Base-by-base conservation (phyloP, 1,284 basidiomycete species). In the Afroboletus lepidellus region DNA sequence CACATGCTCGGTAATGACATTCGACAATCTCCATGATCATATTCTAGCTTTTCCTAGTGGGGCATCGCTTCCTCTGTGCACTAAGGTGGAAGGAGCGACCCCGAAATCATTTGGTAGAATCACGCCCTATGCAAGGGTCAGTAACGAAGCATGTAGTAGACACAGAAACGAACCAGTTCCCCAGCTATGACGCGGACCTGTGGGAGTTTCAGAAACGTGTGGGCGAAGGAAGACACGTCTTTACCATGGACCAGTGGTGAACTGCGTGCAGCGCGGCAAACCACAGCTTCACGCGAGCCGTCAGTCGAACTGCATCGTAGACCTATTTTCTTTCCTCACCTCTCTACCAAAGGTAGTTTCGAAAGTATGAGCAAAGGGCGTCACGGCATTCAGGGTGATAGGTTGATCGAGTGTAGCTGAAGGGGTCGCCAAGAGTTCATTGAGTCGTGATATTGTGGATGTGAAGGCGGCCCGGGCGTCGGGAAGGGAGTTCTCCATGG, bases 231-330 rank as follows among this genome's bases (percentile, higher is more conserved):
- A 30, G 27, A 43, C 16, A 25, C 30, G 49, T 18, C 64, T 78
- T 60, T 64, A 89, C 86, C 86, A 90, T 90, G 16, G 87, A 88
- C 87, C 87, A 91, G 65, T 90, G 89, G 68, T 91, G 88, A 33
- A 92, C 85, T 41, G 90, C 90, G 65, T 93, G 90, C 25, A 93
- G 69, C 23, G 77, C 81, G n/a, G 81, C 80, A 66, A 93, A 93
- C 91, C 91, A 93, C n/a, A 93, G 69, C 87, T 92, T 43, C 27
- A 50, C 23, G 48, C 5, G 46, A 47, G 15, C 18, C 7, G n/a
- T 65, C 25, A 62, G 45, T 51, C 39, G 44, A 25, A 37, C 7
- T 30, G 25, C 12, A 25, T 33, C 20, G 32, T 7, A 16, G 48
- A 20, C 16, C 36, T 21, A 7, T 20, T 29, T 50, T 41, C 5